These are phyloP conservation scores for Plasmodium chabaudi DNA, from an alignment of 169 alveolate genomes.

Conservation along the genomic window DNA sequence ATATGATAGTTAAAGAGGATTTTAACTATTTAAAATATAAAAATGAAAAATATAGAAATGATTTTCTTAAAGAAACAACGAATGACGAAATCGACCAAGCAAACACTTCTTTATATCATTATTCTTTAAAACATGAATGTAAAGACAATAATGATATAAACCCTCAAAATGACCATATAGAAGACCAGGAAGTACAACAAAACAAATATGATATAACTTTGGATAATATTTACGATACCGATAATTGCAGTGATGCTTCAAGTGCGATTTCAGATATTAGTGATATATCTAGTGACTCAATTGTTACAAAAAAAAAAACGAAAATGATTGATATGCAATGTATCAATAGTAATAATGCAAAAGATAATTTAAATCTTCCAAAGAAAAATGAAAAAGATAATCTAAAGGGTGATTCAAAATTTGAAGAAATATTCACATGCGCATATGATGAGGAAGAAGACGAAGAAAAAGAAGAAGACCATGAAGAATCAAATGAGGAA, in stretches of 20 bases:
- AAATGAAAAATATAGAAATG: conserved; percentile 1
- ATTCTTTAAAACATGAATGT: neutral
- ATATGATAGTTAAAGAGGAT: conserved; percentile 22
- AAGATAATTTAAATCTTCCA: conserved; percentile 4
- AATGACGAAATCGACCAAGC: neutral
- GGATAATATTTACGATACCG: conserved; percentile 69
- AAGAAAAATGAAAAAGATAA: neutral
- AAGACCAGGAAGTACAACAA: conserved; percentile 12
- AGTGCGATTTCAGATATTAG: conserved; percentile 42
- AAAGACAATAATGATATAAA: neutral
- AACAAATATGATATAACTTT: conserved; percentile 43
- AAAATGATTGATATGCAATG: neutral
- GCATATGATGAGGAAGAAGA: conserved; percentile 26
- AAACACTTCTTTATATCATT: neutral
- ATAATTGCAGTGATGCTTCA: conserved; percentile 29
- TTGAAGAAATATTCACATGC: conserved; percentile 38
- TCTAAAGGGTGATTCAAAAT: neutral
- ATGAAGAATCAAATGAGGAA: conserved; percentile 15
- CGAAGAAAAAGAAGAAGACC: conserved; percentile 8
- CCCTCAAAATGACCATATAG: neutral
- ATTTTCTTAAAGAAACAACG: neutral
- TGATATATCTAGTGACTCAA: conserved; percentile 63
- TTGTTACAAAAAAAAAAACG: conserved; percentile 21
- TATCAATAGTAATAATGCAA: neutral
- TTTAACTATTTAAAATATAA: neutral